phyloP scores from a whole-genome alignment of 805 yeast species.

The Tanozyma kutaoensis region DNA sequence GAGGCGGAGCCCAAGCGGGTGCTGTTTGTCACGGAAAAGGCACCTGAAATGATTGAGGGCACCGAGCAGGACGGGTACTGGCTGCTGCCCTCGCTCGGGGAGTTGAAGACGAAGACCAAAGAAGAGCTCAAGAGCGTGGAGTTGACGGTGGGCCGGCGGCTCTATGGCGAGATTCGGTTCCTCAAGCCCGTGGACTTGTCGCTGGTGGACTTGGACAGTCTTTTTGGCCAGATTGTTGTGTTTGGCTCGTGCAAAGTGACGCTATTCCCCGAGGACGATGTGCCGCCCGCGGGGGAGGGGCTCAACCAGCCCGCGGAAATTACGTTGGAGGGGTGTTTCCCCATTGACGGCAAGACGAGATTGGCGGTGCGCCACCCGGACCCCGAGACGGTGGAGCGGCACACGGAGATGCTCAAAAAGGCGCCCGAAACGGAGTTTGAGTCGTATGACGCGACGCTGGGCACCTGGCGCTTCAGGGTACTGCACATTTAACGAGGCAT shows the following conservation, averaged over 20 bases:
- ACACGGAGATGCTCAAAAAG: slow-evolving; percentile 51
- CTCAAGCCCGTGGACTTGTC: slow-evolving; percentile 76
- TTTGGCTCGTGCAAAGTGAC: slow-evolving; percentile 49
- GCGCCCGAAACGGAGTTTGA: slow-evolving; percentile 51
- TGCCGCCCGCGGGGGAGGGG: slow-evolving; percentile 56
- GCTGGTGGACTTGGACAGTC: slow-evolving; percentile 41
- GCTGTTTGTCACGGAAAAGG: too few species aligned
- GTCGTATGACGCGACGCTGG: slow-evolving; percentile 65
- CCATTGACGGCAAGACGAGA: slow-evolving; percentile 58
- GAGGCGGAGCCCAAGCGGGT: too few species aligned
- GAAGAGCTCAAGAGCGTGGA: slow-evolving; percentile 51
- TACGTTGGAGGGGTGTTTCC: slow-evolving; percentile 70
- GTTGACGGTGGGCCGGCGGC: slow-evolving; percentile 67
- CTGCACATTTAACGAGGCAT: slow-evolving; percentile 21
- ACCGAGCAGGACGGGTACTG: slow-evolving; percentile 71
- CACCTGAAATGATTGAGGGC: slow-evolving; percentile 17
- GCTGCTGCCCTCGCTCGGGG: slow-evolving; percentile 65
- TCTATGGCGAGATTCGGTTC: slow-evolving; percentile 69
- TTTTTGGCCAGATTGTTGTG: slow-evolving; percentile 52
- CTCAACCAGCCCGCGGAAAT: slow-evolving; percentile 65
- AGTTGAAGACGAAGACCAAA: slow-evolving; percentile 44
- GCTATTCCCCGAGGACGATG: slow-evolving; percentile 57
- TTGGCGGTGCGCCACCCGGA: slow-evolving; percentile 66
- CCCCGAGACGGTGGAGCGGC: slow-evolving; percentile 57
- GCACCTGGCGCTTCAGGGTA: slow-evolving; percentile 54